A percentile compares a stretch with the other conserved stretches of the same genome.
These are phyloP conservation scores for Larix sibirica DNA, from an alignment of 83 land plant genomes.

Conservation along the genomic window DNA sequence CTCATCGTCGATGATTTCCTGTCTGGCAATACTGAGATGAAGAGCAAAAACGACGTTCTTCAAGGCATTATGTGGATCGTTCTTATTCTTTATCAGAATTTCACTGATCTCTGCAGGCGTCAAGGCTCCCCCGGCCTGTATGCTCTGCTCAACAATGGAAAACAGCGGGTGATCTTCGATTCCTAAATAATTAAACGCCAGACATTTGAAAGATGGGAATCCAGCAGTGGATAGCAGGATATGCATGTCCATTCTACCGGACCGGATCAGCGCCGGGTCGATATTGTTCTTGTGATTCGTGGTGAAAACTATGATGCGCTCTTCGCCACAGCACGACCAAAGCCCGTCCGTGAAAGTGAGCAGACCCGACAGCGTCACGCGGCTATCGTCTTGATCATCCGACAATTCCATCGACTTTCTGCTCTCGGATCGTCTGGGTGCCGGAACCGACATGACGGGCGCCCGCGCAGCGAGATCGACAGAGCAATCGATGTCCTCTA, in stretches of 20 bases:
- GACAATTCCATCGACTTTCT: neutral
- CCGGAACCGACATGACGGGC: neutral
- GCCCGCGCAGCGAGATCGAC: slow-evolving; percentile 43
- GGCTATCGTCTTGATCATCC: slow-evolving; percentile 22
- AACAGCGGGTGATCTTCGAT: slow-evolving; percentile 46
- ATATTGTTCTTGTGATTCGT: slow-evolving; percentile 72
- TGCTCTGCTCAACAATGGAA: slow-evolving; percentile 41
- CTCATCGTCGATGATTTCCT: too few relatives aligned
- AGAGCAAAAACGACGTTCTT: slow-evolving; percentile 38
- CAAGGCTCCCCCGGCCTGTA: slow-evolving; percentile 38
- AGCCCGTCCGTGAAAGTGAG: slow-evolving; percentile 81
- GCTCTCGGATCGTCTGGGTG: neutral
- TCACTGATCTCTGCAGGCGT: slow-evolving; percentile 68
- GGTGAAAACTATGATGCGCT: slow-evolving; percentile 77
- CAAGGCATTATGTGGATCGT: slow-evolving; percentile 38
- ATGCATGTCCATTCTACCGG: slow-evolving; percentile 85
- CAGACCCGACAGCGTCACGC: slow-evolving; percentile 76
- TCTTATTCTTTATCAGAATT: slow-evolving; percentile 41
- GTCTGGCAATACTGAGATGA: slow-evolving; percentile 8
- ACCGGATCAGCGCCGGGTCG: slow-evolving; percentile 72
- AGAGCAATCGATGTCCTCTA: slow-evolving; percentile 89
- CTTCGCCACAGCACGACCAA: slow-evolving; percentile 88
- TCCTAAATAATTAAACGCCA: slow-evolving; percentile 45
- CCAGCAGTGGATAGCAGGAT: slow-evolving; percentile 64
- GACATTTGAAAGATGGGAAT: slow-evolving; percentile 42